Percentiles rank a stretch among this genome's conserved stretches.
Evolutionary conservation across 2,329 filamentous ascomycete genomes (phyloP).

Genomic region (Trichoderma sp.): DNA sequence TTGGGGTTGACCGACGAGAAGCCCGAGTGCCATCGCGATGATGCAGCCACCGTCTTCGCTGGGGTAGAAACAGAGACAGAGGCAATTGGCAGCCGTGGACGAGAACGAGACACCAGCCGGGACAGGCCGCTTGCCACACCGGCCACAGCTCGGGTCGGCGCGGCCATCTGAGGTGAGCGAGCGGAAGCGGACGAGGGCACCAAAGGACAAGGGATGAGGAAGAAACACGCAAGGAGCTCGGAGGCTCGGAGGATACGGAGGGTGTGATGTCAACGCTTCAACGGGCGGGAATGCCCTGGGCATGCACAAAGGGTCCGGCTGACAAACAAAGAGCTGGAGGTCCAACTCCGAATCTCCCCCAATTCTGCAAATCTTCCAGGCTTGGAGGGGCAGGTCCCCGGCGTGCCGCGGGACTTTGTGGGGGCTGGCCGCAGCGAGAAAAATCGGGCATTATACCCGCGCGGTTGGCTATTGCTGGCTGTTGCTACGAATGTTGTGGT

Average conservation of each 20-base stretch:
- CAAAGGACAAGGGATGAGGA: not conserved
- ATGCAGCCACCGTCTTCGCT: not conserved
- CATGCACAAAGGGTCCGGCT: not conserved
- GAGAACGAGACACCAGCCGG: not conserved
- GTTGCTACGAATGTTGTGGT: not conserved
- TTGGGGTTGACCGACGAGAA: conserved; percentile 77
- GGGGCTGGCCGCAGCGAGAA: not conserved
- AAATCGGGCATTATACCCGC: conserved; percentile 1
- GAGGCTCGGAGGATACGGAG: conserved; percentile 3
- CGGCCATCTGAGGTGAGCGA: conserved; percentile 18
- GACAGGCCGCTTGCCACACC: not conserved
- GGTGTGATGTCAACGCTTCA: not conserved
- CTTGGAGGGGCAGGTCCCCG: not conserved
- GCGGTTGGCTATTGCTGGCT: conserved; percentile 4
- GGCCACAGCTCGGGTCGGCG: conserved; percentile 19
- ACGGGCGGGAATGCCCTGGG: not conserved
- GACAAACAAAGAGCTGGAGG: not conserved
- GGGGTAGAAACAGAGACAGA: not conserved
- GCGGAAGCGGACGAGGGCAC: not conserved
- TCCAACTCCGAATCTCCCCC: not conserved
- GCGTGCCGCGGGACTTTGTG: conserved; percentile 14
- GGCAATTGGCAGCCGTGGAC: not conserved
- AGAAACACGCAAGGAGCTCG: not conserved
- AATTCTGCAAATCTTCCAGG: not conserved
- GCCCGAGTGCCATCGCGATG: conserved; percentile 27